These are phyloP conservation scores for Phlebopus sp. DNA, from an alignment of 1,284 basidiomycete species.

Conservation along the genomic window DNA sequence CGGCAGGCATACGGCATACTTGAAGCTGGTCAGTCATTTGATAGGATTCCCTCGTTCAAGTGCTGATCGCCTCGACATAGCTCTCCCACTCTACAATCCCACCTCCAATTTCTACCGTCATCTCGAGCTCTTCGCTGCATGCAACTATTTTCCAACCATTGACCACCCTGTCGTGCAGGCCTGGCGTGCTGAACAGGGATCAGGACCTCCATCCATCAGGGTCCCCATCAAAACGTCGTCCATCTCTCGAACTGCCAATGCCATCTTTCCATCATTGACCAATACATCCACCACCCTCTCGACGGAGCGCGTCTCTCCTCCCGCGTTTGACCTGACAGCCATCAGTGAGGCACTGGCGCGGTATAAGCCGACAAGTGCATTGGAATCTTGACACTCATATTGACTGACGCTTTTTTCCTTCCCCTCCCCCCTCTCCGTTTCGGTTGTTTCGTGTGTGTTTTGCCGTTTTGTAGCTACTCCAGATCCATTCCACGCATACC, in stretches of 20 bases:
- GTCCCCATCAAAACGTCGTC: conserved; percentile 11
- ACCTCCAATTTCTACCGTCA: conserved; percentile 47
- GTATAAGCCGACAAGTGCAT: conserved; percentile 27
- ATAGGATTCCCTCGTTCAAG: not conserved
- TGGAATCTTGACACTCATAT: conserved; percentile 8
- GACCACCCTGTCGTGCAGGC: conserved; percentile 40
- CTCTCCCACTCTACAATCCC: conserved; percentile 54
- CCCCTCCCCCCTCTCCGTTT: no score
- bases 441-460: not conserved
- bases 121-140: conserved; percentile 47
- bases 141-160: conserved; percentile 38
- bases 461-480: no score
- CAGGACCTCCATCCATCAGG: conserved; percentile 17
- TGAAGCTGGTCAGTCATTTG: conserved; percentile 38
- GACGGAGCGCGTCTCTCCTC: conserved; percentile 30
- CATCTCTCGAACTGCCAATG: conserved; percentile 6
- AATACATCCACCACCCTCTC: conserved; percentile 15
- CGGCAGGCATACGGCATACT: conserved; percentile 38
- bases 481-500: no score
- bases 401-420: not conserved
- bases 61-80: conserved; percentile 27
- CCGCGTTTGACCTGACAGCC: conserved; percentile 37
- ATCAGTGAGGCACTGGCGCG: conserved; percentile 39
- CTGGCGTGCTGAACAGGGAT: conserved; percentile 34
- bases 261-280: conserved; percentile 10